A percentile compares a stretch with the other conserved stretches of the same genome.
Conservation (phyloP, 345 rosid genomes). For the Eucalyptus pauciflora region DNA sequence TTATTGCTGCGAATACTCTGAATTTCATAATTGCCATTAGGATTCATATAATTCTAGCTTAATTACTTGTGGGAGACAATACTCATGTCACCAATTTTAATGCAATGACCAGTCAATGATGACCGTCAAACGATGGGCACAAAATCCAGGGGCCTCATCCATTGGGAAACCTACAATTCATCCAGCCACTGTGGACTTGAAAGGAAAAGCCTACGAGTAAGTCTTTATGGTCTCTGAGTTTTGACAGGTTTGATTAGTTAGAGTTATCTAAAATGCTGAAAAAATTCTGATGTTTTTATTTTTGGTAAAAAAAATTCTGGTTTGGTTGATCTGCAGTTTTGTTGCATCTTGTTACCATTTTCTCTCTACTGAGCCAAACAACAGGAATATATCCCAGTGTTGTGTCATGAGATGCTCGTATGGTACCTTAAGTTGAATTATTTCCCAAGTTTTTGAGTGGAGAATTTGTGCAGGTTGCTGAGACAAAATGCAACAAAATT, state of each 20-base stretch:
- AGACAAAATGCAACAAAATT: conserved; percentile 64
- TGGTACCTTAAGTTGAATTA: background rate
- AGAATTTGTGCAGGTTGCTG: conserved; percentile 46
- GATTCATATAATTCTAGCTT: background rate
- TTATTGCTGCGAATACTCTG: background rate
- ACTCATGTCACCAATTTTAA: background rate
- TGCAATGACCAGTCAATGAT: conserved; percentile 64
- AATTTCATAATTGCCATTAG: background rate
- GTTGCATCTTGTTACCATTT: background rate
- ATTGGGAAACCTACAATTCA: conserved; percentile 92
- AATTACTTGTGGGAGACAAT: background rate
- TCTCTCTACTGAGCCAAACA: background rate
- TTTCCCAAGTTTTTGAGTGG: background rate
- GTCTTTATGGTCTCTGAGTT: conserved; percentile 2
- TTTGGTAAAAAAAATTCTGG: background rate
- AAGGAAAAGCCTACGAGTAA: conserved; percentile 95
- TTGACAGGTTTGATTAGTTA: background rate
- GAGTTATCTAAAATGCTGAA: background rate
- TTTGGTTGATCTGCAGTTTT: background rate
- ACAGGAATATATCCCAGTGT: background rate
- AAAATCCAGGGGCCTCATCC: conserved; percentile 54
- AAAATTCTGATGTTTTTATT: too few species aligned
- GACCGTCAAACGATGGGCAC: conserved; percentile 92
- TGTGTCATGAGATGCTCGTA: background rate
- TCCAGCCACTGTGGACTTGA: conserved; percentile 92